Base-by-base conservation (phyloP, 1,284 basidiomycete genomes). In the Fomes fomentarius region DNA sequence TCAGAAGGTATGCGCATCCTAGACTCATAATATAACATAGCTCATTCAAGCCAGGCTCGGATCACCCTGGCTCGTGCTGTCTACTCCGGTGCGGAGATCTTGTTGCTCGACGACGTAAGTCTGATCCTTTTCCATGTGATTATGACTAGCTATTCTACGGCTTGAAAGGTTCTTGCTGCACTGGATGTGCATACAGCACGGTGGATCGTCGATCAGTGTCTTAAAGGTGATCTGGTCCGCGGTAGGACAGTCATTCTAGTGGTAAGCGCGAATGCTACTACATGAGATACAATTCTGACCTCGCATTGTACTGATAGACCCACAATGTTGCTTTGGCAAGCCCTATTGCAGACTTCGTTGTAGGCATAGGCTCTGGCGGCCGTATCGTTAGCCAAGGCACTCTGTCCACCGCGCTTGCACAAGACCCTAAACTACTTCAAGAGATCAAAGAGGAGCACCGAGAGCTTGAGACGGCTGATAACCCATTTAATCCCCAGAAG, bases 131-230 rank as follows among this genome's bases (percentile, higher is more conserved):
- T 22, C 26, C n/a, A n/a, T n/a, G n/a, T n/a, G n/a, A n/a, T n/a
- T 15, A n/a, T 30, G 28, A 6, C n/a, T n/a, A 55, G 14, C 19
- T 24, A n/a, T n/a, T 24, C 21, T 10, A 11, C 6, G 19, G 14
- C 11, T 19, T 37, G 1, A 3, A 46, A 73, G 69, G 69, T 84
- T 3, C 67, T 84, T 9, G 81, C 81, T 8, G 82, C 81, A 10
- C 69, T 84, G 3, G 81, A 83, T 63, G 80, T 84, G 6, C 81
- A 88, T 57, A 93, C 90, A 0, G 78, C 89, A 0, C 82, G 82
- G 58, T 91, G 83, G 82, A 86, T 93, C 53, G 82, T 93, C 12
- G 83, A 91, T n/a, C 82, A 91, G 47, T 87, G 89, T 61, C 82
- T 94, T 69, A 70, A 73, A 39, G 87, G 90, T 4, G 83, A 88